Evolutionary conservation across 2,329 filamentous ascomycete genomes (phyloP).

Genomic region (Alternaria atra): DNA sequence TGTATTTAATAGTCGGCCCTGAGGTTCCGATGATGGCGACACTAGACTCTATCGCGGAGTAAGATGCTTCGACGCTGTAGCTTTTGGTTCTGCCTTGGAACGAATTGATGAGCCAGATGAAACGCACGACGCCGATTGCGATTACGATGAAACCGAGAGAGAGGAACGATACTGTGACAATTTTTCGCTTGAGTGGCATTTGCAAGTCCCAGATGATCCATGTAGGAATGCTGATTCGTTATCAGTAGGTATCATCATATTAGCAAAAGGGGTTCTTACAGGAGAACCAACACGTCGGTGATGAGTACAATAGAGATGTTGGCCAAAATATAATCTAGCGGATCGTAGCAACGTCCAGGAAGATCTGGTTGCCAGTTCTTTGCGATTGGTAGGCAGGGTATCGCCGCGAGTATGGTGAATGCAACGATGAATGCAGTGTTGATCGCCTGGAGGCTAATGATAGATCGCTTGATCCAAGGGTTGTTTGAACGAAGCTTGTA

Average conservation of each 20-base stretch:
- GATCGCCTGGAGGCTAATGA: no score
- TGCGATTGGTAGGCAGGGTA: no score
- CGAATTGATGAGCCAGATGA: slow-evolving; percentile 28
- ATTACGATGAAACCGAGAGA: slow-evolving; percentile 27
- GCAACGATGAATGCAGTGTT: no score
- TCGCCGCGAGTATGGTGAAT: no score
- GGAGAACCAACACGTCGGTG: slow-evolving; percentile 27
- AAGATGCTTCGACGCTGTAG: slow-evolving; percentile 26
- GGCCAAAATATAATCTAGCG: slow-evolving; percentile 15
- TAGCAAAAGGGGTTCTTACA: background rate
- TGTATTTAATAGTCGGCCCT: slow-evolving; percentile 27
- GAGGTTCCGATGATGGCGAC: slow-evolving; percentile 27
- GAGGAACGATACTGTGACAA: slow-evolving; percentile 30
- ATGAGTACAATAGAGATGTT: slow-evolving; percentile 27
- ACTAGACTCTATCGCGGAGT: slow-evolving; percentile 26
- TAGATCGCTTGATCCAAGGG: no score
- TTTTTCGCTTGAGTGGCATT: slow-evolving; percentile 26
- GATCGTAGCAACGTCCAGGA: no score
- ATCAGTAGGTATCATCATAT: background rate
- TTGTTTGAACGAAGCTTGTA: no score
- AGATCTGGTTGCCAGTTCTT: no score
- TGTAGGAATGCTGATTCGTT: slow-evolving; percentile 26
- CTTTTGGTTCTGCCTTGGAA: slow-evolving; percentile 24
- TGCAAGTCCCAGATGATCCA: slow-evolving; percentile 37
- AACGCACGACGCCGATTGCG: slow-evolving; percentile 26